Evolutionary conservation across 768 basidiomycete genomes (phyloP).

Genomic region (Candolleomyces eurysporus): DNA sequence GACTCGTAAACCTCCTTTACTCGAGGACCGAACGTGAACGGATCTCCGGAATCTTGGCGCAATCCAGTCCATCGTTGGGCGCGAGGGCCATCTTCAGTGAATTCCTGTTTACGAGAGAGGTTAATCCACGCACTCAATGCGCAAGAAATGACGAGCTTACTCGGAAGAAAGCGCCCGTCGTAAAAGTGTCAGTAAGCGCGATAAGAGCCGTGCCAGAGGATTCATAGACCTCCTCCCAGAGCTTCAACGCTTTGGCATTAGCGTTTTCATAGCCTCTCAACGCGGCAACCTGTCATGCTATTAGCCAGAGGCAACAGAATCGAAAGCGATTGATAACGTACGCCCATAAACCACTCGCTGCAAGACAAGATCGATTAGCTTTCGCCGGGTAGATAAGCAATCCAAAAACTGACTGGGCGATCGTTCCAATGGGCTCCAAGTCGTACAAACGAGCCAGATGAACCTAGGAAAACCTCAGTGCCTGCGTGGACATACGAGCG

Average conservation of each 20-base stretch:
- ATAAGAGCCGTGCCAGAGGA: constrained; percentile 49
- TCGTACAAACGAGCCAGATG: constrained; percentile 80
- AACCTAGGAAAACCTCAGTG: constrained; percentile 45
- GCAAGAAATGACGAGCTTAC: constrained; percentile 29
- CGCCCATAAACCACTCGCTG: constrained; percentile 91
- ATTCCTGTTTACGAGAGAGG: constrained; percentile 43
- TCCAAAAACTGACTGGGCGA: constrained; percentile 68
- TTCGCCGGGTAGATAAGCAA: background rate
- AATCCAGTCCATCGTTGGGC: constrained; percentile 77
- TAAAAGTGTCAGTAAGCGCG: constrained; percentile 95
- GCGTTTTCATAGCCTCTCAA: constrained; percentile 77
- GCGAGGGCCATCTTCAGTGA: constrained; percentile 50
- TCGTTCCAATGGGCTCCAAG: constrained; percentile 71
- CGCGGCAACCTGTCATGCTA: constrained; percentile 66
- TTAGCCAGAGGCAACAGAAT: constrained; percentile 1
- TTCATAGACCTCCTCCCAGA: constrained; percentile 82
- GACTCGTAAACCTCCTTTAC: constrained; percentile 71
- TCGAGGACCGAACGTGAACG: constrained; percentile 71
- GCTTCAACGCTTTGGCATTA: constrained; percentile 70
- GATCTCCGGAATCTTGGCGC: constrained; percentile 94
- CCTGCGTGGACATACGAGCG: background rate
- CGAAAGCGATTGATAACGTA: constrained; percentile 30
- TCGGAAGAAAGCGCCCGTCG: constrained; percentile 81
- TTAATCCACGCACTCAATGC: background rate
- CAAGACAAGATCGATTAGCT: background rate